phyloP scores from a whole-genome alignment of 768 basidiomycete genomes.

The Mycena polygramma region DNA sequence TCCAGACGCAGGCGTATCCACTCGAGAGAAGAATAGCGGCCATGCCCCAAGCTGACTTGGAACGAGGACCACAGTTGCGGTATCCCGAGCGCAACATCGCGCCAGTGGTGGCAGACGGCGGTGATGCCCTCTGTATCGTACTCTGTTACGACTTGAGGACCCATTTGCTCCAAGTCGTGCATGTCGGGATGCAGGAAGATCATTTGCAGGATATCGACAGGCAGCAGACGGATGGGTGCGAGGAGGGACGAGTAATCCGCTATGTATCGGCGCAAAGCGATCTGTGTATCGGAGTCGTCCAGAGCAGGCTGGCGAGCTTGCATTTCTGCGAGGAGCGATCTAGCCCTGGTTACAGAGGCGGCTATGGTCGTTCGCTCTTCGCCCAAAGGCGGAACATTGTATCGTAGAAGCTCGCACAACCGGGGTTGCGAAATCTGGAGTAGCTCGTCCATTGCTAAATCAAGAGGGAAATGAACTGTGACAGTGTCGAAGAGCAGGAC shows the following conservation, averaged over 20 bases:
- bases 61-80: conserved; percentile 3
- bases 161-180: neutral
- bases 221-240: conserved; percentile 10
- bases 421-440: too few relatives aligned
- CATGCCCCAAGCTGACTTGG: neutral
- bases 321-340: neutral
- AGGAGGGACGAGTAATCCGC: conserved; percentile 22
- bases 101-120: conserved; percentile 8
- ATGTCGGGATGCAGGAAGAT: conserved; percentile 12
- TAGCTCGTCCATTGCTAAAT: too few relatives aligned
- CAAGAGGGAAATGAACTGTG: too few relatives aligned
- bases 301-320: neutral
- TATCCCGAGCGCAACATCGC: neutral
- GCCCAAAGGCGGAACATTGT: neutral
- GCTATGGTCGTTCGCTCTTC: neutral
- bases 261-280: conserved; percentile 1
- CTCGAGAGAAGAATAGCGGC: neutral
- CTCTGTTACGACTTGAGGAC: neutral
- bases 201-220: neutral
- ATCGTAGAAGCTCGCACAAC: neutral
- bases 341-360: neutral
- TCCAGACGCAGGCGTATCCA: neutral
- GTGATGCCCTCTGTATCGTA: neutral
- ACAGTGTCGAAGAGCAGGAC: too few relatives aligned
- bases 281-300: too few relatives aligned